Base-by-base conservation (phyloP, 768 basidiomycete species). In the Kockovaella imperatae region DNA sequence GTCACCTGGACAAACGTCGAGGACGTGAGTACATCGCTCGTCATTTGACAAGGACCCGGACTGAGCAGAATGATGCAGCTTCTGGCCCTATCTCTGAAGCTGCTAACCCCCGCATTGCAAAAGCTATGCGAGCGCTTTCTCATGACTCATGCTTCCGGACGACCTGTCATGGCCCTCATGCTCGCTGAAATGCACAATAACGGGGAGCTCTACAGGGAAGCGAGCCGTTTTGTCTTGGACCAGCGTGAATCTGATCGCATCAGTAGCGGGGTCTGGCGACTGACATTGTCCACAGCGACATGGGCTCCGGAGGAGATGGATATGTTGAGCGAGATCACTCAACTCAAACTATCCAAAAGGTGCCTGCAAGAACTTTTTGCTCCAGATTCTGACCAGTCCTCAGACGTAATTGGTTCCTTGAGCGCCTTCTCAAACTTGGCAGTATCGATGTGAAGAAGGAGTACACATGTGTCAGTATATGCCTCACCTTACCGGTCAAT, bases 1-100 rank as follows among this genome's bases (percentile, higher is more conserved):
- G 89, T 93, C 45, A 84, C 87, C 0, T 96, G 90, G 69, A 86
- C 87, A 59, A 95, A 95, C 68, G 91, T 88, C 23, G 88, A 87
- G 59, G 83, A 83, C 88, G 72, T 74, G 36, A 39, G 72, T 59
- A 11, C 6, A 8, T 36, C 6, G 35, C 31, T 30, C 48, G 45
- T 38, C 10, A 35, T 26, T 25, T 24, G 23, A 21, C 31, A 18
- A 34, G n/a, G 29, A 44, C 15, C 7, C 11, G 42, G 4, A 8
- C 36, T 29, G 34, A 5, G 11, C 38, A 14, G 1, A 7, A 41
- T 51, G 21, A 8, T 20, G 3, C 42, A 68, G 66, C 57, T 64
- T 0, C 84, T 90, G 80, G 87, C 90, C 62, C 83, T 93, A 18
- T 82, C 87, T 2, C 82, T 86, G 71, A 91, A 89, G 64, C 80